Evolutionary conservation across 169 alveolate species (phyloP), one percentile per base, ranked within the genome.

Genomic region (Plasmodium vinckei): DNA sequence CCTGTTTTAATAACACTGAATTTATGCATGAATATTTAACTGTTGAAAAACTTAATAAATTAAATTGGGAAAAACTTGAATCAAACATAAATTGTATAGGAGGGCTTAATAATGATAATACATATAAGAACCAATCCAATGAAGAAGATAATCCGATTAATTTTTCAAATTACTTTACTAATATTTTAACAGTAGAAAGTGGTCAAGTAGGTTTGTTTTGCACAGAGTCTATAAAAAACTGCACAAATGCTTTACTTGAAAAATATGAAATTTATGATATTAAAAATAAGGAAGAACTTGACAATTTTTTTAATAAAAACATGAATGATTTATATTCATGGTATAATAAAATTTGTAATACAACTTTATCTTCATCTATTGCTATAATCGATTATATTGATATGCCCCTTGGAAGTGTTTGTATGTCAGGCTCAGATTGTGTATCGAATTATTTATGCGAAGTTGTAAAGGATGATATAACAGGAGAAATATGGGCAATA

Each of bases 181-280:
- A 86, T 23, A 44, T 86, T 51, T 47, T 86, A 68, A 86, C 91
- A 25, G 46, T 71, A 1, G 91, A 86, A 53, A 77, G 95, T 69
- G 95, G 95, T 3, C 90, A 88, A 46, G 92, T 84, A n/a, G 95
- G 95, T 0, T 27, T 92, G 33, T 75, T 92, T 67, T 92, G 95
- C 64, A 60, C 88, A 46, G 95, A 92, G 15, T 87, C 93, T 27
- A 71, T 92, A 27, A 84, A 90, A 57, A n/a, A 53, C 3, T 54
- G 91, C 51, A 51, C 91, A 46, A 19, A 57, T 54, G 61, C 25
- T 21, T 72, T 86, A 9, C 64, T 86, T 63, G 46, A 86, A 44
- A 86, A 86, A 15, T 12, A 57, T 63, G 87, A 46, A 57, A 60
- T 44, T 42, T 46, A 15, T 6, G 59, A 54, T 44, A 59, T 86